Conservation (phyloP, 768 basidiomycete genomes). For the Russula griseocarnosa region DNA sequence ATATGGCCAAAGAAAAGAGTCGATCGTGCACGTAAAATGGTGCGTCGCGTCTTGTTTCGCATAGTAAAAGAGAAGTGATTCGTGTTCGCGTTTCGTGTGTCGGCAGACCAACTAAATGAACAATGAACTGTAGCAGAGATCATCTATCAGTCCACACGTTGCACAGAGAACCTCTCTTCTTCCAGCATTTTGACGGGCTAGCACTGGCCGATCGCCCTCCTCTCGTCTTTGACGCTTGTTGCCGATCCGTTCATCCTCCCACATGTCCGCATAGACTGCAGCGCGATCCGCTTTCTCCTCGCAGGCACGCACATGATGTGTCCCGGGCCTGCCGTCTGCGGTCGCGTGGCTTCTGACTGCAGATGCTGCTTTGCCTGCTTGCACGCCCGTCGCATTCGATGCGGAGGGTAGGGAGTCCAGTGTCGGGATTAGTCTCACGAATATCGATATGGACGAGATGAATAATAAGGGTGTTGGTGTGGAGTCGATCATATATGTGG, state of each 20-base stretch:
- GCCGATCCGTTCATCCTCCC: constrained; percentile 90
- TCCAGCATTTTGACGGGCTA: constrained; percentile 90
- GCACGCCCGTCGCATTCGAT: constrained; percentile 80
- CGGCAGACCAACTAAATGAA: too few species aligned
- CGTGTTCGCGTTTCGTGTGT: constrained; percentile 1
- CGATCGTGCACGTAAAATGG: constrained; percentile 92
- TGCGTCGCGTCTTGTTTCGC: constrained; percentile 38
- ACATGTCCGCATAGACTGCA: constrained; percentile 86
- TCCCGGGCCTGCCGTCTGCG: constrained; percentile 88
- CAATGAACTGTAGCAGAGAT: constrained; percentile 82
- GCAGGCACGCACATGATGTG: constrained; percentile 96
- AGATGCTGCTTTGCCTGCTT: constrained; percentile 60
- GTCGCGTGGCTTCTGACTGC: constrained; percentile 83
- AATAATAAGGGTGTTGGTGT: constrained; percentile 87
- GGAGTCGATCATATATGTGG: constrained; percentile 80
- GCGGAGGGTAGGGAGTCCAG: constrained; percentile 97
- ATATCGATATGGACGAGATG: constrained; percentile 85
- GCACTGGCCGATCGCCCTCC: too few species aligned
- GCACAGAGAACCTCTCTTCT: constrained; percentile 82
- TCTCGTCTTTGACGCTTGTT: too few species aligned
- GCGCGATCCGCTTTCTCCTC: constrained; percentile 95
- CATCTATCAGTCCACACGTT: constrained; percentile 92
- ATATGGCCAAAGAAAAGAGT: constrained; percentile 99
- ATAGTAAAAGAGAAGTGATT: background rate
- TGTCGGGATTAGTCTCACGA: constrained; percentile 79